Conservation (phyloP, 768 basidiomycete genomes). For the Macrocybe gigantea region DNA sequence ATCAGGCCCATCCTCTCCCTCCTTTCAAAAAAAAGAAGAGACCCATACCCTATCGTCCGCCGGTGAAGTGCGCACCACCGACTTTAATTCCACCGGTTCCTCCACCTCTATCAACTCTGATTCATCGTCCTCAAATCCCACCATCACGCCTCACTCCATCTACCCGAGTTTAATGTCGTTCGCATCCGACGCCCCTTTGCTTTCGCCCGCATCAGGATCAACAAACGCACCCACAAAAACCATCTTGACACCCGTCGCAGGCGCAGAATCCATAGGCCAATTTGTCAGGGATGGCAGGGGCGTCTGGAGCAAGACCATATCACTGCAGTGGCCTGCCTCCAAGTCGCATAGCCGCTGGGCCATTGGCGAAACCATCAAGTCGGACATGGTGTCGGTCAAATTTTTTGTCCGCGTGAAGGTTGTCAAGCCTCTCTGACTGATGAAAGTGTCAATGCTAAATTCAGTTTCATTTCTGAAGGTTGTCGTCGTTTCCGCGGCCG, state of each 20-base stretch:
- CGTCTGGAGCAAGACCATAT: conserved; percentile 58
- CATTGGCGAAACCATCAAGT: conserved; percentile 71
- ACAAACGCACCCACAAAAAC: conserved; percentile 26
- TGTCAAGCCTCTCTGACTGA: conserved; percentile 7
- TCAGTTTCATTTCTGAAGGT: conserved; percentile 27
- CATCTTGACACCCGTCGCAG: conserved; percentile 47
- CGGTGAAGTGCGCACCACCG: conserved; percentile 8
- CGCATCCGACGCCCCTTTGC: conserved; percentile 22
- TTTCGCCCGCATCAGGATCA: conserved; percentile 12
- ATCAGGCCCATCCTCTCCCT: background rate
- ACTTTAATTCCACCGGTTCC: conserved; percentile 9
- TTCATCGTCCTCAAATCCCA: conserved; percentile 29
- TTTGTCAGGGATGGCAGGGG: conserved; percentile 54
- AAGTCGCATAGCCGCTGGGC: conserved; percentile 73
- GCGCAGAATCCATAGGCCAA: conserved; percentile 51
- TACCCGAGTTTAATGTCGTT: conserved; percentile 25
- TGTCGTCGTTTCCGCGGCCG: conserved; percentile 46
- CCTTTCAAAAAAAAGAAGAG: too few species aligned
- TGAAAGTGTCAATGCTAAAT: background rate
- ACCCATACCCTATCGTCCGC: background rate
- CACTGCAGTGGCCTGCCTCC: conserved; percentile 65
- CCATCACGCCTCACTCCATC: conserved; percentile 32
- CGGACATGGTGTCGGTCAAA: conserved; percentile 55
- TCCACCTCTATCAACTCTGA: conserved; percentile 10
- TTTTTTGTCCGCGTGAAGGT: conserved; percentile 74